Evolutionary conservation across 139 green algal genomes (phyloP), one percentile per base, ranked within the genome.

Genomic region (Chlorella sp.): DNA sequence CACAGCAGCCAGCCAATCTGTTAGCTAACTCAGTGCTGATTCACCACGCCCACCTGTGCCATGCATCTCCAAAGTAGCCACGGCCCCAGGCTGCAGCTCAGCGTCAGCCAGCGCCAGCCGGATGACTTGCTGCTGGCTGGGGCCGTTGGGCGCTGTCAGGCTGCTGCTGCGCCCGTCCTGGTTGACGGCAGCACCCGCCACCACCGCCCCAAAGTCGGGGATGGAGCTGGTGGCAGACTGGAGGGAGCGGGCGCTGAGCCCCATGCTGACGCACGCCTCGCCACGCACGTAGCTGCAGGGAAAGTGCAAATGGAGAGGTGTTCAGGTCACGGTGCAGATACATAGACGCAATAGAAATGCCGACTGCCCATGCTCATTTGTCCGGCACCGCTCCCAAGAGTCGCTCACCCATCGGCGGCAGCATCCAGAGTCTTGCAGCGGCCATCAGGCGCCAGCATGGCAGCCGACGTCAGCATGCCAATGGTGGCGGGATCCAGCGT

Each of bases 131-230:
- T 97, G 94, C 92, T 98, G 96, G 21, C 92, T 91, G 6, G 95
- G 95, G 3, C 96, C 96, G 75, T 96, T 96, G 47, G 96, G 96
- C 3, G 96, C 96, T 1, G 95, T 99, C 28, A 99, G 89, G 57
- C 83, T 88, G 87, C 91, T 96, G 84, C 92, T 97, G 34, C 95
- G 88, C 1, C 96, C 96, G 78, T 99, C 96, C 87, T 98, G 96
- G 86, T 98, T 98, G 34, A 98, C 92, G 2, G 89, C 88, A 20
- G 85, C 90, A 7, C 91, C 94, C 3, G 64, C 20, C 30, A 97
- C 56, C 0, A 95, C 6, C 13, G 91, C 92, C 16, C 36, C 60
- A 26, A 41, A 38, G 3, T 23, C 56, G 0, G 38, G 26, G 25
- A 3, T 32, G 91, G 51, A 47, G 39, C 9, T 70, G 64, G 9